Evolutionary conservation across 2,329 filamentous ascomycete genomes (phyloP), one percentile per base, ranked within the genome.

Genomic region (Apiospora koreana): DNA sequence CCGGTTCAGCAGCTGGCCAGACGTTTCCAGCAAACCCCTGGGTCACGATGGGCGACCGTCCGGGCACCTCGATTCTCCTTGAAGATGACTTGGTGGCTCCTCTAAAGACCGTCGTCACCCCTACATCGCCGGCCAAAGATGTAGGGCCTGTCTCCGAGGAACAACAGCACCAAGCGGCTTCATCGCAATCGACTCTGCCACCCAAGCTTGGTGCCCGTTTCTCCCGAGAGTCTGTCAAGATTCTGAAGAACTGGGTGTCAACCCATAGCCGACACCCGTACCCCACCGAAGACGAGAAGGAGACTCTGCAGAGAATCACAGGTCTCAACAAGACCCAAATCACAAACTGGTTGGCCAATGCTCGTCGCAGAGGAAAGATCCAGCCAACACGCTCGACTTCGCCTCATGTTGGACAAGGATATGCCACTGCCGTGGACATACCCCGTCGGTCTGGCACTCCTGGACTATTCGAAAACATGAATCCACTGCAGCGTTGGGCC

Each of bases 301-400:
- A 94, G 74, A 87, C 89, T 72, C 85, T 98, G 35, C 92, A 94
- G 80, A 86, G 88, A 65, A 88, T 92, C 75, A 97, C 94, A 0
- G 94, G 94, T 9, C 85, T 98, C 50, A 94, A 90, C 79, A 90
- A 93, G 76, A 92, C 87, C 18, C 95, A 98, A 77, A 95, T 97
- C 75, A 92, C 91, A 14, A 97, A 97, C 79, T 97, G 94, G 94
- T 89, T 97, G 65, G 94, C 94, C 71, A 97, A 97, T 80, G 94
- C 94, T 70, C 90, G 94, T 58, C 89, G 94, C 70, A 88, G 94
- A 72, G 91, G 93, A 75, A 97, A 97, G 83, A 90, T 92, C 69
- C 89, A 91, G 65, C 85, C 88, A 1, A 89, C 89, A 65, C 87
- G 91, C 73, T 90, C 89, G 41, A 89, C 87, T 23, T 95, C 93